Evolutionary conservation across 768 basidiomycete genomes (phyloP).

Genomic region (Boletus coccyginus): DNA sequence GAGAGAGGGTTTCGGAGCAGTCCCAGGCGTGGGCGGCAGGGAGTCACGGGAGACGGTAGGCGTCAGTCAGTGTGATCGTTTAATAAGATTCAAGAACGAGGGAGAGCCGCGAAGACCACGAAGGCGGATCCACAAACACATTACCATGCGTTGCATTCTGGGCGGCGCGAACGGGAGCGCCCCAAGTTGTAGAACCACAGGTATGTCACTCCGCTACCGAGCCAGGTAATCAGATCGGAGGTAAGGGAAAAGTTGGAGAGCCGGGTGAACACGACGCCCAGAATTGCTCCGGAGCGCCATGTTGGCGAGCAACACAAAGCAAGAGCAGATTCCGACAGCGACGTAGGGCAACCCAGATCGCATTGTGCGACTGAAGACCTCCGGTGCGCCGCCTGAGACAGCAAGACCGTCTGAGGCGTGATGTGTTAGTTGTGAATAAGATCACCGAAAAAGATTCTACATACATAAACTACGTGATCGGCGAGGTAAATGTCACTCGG

Average conservation of each 20-base stretch:
- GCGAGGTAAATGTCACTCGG: constrained; percentile 1
- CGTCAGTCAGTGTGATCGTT: not conserved
- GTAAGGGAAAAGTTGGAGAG: constrained; percentile 35
- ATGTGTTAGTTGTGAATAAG: not conserved
- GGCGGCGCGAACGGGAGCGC: constrained; percentile 46
- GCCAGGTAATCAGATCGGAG: constrained; percentile 43
- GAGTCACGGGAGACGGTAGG: too few relatives aligned
- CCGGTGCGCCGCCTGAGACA: constrained; percentile 51
- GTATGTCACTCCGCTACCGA: constrained; percentile 44
- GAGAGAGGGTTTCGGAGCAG: not conserved
- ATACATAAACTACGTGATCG: constrained; percentile 2
- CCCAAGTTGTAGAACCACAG: constrained; percentile 41
- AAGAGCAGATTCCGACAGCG: constrained; percentile 28
- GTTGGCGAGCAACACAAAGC: constrained; percentile 38
- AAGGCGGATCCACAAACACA: constrained; percentile 27
- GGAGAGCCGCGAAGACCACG: constrained; percentile 34
- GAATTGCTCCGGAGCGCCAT: constrained; percentile 37
- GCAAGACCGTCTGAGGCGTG: constrained; percentile 50
- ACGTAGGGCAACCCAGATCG: constrained; percentile 45
- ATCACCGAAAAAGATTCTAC: not conserved
- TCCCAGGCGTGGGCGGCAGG: not conserved
- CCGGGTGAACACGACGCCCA: constrained; percentile 43
- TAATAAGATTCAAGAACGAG: not conserved
- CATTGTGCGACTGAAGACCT: constrained; percentile 43
- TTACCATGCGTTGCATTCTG: constrained; percentile 42